Percentiles rank a stretch among this genome's conserved stretches.
These are phyloP conservation scores for Uronychia setigera DNA, from an alignment of 73 alveolate species.

Conservation along the genomic window DNA sequence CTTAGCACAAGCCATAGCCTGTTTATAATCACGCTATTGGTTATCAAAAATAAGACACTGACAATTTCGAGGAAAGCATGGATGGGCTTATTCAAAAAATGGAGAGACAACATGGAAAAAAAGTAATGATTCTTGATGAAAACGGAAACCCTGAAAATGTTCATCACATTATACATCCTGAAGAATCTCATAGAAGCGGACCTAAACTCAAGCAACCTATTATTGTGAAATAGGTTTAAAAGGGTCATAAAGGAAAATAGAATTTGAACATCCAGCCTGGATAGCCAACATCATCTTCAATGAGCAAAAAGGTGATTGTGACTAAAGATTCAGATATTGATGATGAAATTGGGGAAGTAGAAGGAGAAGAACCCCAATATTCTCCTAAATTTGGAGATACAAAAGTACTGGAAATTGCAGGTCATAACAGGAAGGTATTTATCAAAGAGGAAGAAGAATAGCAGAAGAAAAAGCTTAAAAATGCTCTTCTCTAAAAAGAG, in stretches of 20 bases:
- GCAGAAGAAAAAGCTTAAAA: neutral
- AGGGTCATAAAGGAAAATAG: neutral
- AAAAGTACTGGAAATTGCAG: neutral
- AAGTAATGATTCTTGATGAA: neutral
- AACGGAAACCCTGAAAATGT: neutral
- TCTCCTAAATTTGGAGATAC: neutral
- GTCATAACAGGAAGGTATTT: neutral
- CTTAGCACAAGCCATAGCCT: neutral
- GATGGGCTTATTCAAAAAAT: slow-evolving; percentile 3
- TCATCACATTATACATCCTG: neutral
- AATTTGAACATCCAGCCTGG: no score
- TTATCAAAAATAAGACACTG: neutral
- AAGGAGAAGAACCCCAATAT: neutral
- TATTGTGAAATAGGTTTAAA: neutral
- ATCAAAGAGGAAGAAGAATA: neutral
- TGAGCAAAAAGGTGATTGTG: slow-evolving; percentile 1
- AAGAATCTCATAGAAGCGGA: neutral
- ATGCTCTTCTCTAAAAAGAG: neutral
- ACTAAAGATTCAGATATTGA: slow-evolving; percentile 5
- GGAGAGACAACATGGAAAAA: neutral
- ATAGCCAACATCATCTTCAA: no score
- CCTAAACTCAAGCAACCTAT: neutral
- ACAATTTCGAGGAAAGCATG: slow-evolving; percentile 13
- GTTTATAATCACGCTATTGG: neutral
- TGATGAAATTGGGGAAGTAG: slow-evolving; percentile 1